Conservation (phyloP, 345 rosid genomes). For the Eucalyptus grandis region DNA sequence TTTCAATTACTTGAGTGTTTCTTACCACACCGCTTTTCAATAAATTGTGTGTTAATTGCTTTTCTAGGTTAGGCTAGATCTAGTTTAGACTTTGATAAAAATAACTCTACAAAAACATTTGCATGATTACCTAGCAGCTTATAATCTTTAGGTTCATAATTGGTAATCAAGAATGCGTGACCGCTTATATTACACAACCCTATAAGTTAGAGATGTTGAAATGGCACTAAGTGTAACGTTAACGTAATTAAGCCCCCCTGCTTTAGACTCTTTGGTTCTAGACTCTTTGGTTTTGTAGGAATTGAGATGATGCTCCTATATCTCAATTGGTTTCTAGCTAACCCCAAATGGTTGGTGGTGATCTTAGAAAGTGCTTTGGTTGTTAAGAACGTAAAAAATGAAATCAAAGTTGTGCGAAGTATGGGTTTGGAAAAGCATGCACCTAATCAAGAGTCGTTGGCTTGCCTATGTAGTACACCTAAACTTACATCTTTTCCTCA, state of each 20-base stretch:
- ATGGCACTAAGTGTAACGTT: no score
- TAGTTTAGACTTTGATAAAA: not conserved
- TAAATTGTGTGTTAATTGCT: not conserved
- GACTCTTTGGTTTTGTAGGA: not conserved
- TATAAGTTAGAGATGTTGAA: not conserved
- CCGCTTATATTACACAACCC: not conserved
- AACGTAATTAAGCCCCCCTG: not conserved
- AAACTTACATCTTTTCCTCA: no score
- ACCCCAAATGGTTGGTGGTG: rapidly evolving
- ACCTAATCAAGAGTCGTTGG: no score
- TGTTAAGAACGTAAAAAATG: not conserved
- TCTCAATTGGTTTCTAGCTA: not conserved
- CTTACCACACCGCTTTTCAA: not conserved
- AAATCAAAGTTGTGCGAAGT: rapidly evolving
- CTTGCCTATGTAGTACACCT: no score
- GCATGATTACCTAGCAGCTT: not conserved
- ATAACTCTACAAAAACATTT: not conserved
- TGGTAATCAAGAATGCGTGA: not conserved
- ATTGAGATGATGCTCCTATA: not conserved
- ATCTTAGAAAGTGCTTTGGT: not conserved
- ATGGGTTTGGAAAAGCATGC: not conserved
- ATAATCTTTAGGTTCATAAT: not conserved
- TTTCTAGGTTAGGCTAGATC: not conserved
- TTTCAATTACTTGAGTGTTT: not conserved
- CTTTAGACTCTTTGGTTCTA: not conserved